Base-by-base conservation (phyloP, 371 early-diverging fungal genomes). In the Mucor mucedo region DNA sequence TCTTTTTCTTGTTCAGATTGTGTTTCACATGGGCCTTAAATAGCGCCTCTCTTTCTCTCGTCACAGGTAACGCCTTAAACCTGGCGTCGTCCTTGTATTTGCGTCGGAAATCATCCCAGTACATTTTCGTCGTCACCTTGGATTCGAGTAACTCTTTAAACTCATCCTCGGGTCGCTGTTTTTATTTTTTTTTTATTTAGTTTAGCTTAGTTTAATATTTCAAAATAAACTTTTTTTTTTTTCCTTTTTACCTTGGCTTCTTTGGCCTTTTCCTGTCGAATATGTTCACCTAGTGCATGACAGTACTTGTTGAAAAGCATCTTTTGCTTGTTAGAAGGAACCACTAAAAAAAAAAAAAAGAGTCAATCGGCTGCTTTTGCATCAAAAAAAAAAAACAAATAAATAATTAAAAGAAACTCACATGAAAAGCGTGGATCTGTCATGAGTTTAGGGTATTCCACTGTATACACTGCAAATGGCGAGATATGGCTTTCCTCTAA, bases 381-480 rank as follows among this genome's bases (percentile, higher is more conserved):
- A 56, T 40, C 62, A 62, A 5, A 71, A 13, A 32, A 8, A 54
- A 52, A 52, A n/a, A n/a, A n/a, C n/a, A n/a, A n/a, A n/a, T n/a
- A n/a, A n/a, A n/a, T n/a, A n/a, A n/a, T n/a, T 21, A 33, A 32
- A 33, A 21, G 52, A 54, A 60, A 67, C 77, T 61, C 73, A 84
- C 86, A 52, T 55, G 70, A 57, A 65, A 82, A 90, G 50, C 91
- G 71, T 14, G 63, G 55, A 68, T 91, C 91, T 32, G 72, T 54
- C 56, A 82, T 78, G 33, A 91, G 62, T 62, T 84, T 80, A 2
- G 85, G 83, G 5, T 85, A 69, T 52, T 91, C 91, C 66, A 69
- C 81, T 35, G 89, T 87, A 87, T 90, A 92, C 1, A 89, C 87
- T 21, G 89, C 81, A 64, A 88, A 93, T 14, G 91, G 93, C 5